Evolutionary conservation across 352 stramenopile genomes (phyloP), one percentile per base, ranked within the genome.

Genomic region (Pythium vanterpoolii): DNA sequence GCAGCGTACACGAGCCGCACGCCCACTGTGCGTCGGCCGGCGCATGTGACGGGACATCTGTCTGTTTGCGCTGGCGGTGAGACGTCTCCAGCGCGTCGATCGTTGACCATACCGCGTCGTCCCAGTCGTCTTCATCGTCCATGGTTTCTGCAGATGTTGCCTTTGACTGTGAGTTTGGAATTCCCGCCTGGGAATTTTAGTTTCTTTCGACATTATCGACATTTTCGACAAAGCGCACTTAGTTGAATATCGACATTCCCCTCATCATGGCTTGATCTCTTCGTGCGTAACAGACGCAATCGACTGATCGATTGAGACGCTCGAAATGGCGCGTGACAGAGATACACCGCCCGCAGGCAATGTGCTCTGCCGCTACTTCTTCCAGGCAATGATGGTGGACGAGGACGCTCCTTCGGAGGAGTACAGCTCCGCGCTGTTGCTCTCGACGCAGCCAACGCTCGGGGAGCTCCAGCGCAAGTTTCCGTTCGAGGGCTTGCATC

Each of bases 351-450:
- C 21, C 34, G 62, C 30, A 23, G 33, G 63, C 60, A 63, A 70
- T 53, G 83, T 93, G 64, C 72, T 93, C 53, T 93, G 83, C 50
- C 81, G 76, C 57, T 93, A 93, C 67, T 93, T 93, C 57, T 91
- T 93, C 74, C 83, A 90, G 68, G 63, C 79, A 44, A 89, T 79
- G 70, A 62, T 86, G 66, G 72, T 72, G 14, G 83, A 93, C 54
- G 74, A 69, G 6, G 69, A 75, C 6, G 51, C 58, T 23, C 65
- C 70, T 5, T 58, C 75, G n/a, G 76, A 87, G 48, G 72, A 79
- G 40, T 73, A 73, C 45, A 71, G 68, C 47, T 91, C 80, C 1
- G 80, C 78, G 13, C 44, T 93, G 19, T 53, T 94, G 56, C 71
- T 95, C n/a, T 90, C 81, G 1, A 57, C 66, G 14, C 60, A 69